Evolutionary conservation across 2,329 filamentous ascomycete genomes (phyloP), one percentile per base, ranked within the genome.

Genomic region (Pestalotiopsis sp.): DNA sequence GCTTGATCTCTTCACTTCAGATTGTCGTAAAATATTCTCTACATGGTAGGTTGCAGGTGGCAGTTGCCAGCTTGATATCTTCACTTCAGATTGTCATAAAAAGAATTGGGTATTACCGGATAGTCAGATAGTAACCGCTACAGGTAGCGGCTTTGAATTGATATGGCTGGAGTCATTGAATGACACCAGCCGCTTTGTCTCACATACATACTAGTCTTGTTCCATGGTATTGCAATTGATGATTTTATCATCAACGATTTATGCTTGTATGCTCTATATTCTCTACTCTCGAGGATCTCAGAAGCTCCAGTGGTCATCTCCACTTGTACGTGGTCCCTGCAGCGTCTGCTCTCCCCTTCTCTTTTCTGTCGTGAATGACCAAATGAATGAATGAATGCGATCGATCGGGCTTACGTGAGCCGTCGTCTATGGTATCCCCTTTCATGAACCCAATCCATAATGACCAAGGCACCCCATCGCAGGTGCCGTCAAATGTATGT

Each of bases 361-460:
- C 38, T 14, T 17, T 61, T 36, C 14, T 12, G n/a, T 39, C 31
- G 31, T 38, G 20, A 61, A 61, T 27, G 23, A 59, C 23, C 11
- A 41, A 61, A 61, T 27, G 23, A 59, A 59, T 13, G 57, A 61
- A 61, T 27, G 23, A 59, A 59, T 36, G 59, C 27, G 36, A n/a
- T 25, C 12, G 59, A 27, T 20, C 31, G n/a, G 25, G 59, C 27
- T 36, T 12, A n/a, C 7, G 20, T 61, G 27, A 38, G 13, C 59
- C 25, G 59, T 61, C 45, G 20, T 52, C 59, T 61, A 61, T 61
- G 59, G 27, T 61, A 39, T 61, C 25, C 31, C 59, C 36, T 41
- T 41, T 38, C 25, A 41, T 61, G 11, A 36, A n/a, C 59, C 59
- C 25, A 23, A 31, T 25, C 57, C 27, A 7, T 59, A 31, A 31